phyloP scores from a whole-genome alignment of 2,329 filamentous ascomycete species.

The Capronia epimyces region DNA sequence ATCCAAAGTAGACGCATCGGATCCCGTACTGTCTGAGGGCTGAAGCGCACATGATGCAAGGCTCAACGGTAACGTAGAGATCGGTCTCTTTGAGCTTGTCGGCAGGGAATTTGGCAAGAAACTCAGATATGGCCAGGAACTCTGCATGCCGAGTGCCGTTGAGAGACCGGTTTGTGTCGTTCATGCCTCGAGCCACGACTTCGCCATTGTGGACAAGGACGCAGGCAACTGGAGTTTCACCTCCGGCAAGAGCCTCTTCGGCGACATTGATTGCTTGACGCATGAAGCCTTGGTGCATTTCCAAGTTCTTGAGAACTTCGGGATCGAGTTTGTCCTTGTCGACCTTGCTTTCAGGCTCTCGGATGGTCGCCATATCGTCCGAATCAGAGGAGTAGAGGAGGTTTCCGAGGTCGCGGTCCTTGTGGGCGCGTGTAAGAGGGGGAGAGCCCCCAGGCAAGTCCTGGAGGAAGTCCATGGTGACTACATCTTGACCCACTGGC shows the following conservation, averaged over 20 bases:
- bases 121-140: conserved; percentile 73
- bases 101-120: conserved; percentile 59
- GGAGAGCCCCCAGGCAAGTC: conserved; percentile 11
- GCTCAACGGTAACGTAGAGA: conserved; percentile 96
- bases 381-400: conserved; percentile 9
- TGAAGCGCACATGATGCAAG: conserved; percentile 97
- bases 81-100: conserved; percentile 66
- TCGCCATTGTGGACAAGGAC: conserved; percentile 76
- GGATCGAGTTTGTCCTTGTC: conserved; percentile 27
- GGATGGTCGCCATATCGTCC: conserved; percentile 18
- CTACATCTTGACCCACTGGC: conserved; percentile 20
- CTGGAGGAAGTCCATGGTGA: conserved; percentile 21
- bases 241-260: conserved; percentile 72
- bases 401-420: conserved; percentile 5
- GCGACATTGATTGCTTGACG: conserved; percentile 43
- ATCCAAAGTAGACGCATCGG: conserved; percentile 87
- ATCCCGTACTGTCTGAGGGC: conserved; percentile 83
- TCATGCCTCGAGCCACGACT: conserved; percentile 87
- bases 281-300: conserved; percentile 30
- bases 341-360: conserved; percentile 7
- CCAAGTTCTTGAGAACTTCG: conserved; percentile 25
- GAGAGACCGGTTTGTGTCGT: conserved; percentile 87
- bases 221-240: conserved; percentile 95
- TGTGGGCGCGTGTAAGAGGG: conserved; percentile 7
- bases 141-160: conserved; percentile 90